Evolutionary conservation across 73 alveolate genomes (phyloP).

Genomic region (Paramecium sonneborni): DNA sequence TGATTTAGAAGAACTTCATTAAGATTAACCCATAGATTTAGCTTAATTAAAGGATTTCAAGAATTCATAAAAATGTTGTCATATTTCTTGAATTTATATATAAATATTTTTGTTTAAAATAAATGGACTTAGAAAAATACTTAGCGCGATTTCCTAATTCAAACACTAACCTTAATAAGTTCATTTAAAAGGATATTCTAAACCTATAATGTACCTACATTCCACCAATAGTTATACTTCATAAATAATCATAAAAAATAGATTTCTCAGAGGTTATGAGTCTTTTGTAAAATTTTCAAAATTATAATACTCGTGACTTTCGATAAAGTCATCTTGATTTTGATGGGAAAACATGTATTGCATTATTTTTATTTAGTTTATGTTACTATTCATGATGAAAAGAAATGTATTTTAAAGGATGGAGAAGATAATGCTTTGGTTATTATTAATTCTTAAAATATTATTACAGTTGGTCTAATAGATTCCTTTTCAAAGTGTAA

Average conservation of each 20-base stretch:
- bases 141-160: not conserved
- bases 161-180: not conserved
- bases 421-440: slow-evolving; percentile 39
- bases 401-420: not conserved
- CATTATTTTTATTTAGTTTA: not conserved
- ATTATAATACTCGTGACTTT: not conserved
- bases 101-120: not conserved
- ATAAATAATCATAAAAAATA: not conserved
- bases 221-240: not conserved
- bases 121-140: not conserved
- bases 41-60: not conserved
- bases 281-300: not conserved
- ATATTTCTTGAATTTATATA: not conserved
- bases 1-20: not conserved
- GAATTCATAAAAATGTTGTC: not conserved
- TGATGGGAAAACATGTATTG: not conserved
- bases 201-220: not conserved
- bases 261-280: slow-evolving; percentile 1
- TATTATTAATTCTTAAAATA: not conserved
- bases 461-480: not conserved
- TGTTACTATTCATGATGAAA: slow-evolving; percentile 18
- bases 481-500: not conserved
- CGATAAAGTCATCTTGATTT: not conserved
- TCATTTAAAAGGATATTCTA: not conserved
- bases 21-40: not conserved